Conservation (phyloP, 495 filamentous ascomycete species). For the Penicillium herquei region DNA sequence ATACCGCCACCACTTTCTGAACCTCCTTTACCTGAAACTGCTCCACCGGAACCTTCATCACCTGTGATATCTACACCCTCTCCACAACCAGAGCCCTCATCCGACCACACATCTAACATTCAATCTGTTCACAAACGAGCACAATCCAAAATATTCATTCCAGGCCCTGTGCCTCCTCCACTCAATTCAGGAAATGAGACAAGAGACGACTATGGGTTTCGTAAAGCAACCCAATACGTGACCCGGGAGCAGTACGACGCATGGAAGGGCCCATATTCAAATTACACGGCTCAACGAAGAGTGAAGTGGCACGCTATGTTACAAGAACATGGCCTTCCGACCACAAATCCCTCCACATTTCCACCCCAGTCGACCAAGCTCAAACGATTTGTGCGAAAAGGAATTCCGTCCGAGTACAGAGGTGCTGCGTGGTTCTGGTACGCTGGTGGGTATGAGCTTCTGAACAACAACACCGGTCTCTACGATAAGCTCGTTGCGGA, state of each 20-base stretch:
- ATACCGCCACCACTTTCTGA: conserved; percentile 2
- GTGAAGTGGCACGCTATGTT: conserved; percentile 81
- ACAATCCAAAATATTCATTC: conserved; percentile 41
- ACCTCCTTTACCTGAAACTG: conserved; percentile 5
- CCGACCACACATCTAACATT: conserved; percentile 5
- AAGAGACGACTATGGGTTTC: conserved; percentile 89
- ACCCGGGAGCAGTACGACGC: conserved; percentile 72
- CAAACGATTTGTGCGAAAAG: conserved; percentile 89
- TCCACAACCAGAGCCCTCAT: conserved; percentile 1
- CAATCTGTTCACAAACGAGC: conserved; percentile 20
- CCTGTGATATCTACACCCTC: neutral
- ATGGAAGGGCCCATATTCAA: conserved; percentile 72
- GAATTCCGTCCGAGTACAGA: conserved; percentile 90
- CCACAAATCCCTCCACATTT: conserved; percentile 70
- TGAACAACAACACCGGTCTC: conserved; percentile 69
- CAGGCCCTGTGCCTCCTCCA: conserved; percentile 41
- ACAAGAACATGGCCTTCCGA: conserved; percentile 70
- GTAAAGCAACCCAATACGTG: conserved; percentile 80
- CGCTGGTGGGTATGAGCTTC: conserved; percentile 77
- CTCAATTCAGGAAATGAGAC: conserved; percentile 29
- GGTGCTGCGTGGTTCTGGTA: conserved; percentile 98
- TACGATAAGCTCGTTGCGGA: conserved; percentile 68
- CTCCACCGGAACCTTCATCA: neutral
- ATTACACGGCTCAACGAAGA: conserved; percentile 64
- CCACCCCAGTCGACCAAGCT: conserved; percentile 77